A percentile compares a stretch with the other conserved stretches of the same genome.
Conservation (phyloP, 208 protist species). For the Leishmania turanica region DNA sequence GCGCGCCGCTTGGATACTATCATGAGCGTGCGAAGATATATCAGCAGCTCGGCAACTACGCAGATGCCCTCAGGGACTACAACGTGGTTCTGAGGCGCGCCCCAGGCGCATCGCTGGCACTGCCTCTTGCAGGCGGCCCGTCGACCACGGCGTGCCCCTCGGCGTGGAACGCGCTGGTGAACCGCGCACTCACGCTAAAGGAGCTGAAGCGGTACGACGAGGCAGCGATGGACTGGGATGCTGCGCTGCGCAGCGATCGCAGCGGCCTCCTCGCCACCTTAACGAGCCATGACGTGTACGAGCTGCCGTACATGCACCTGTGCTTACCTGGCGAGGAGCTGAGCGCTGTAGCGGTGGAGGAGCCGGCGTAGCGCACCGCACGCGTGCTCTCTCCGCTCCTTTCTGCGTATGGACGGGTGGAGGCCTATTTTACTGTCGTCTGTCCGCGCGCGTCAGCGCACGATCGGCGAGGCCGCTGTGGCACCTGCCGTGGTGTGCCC, state of each 20-base stretch:
- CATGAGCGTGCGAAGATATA: conserved; percentile 89
- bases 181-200: conserved; percentile 87
- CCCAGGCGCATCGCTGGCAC: neutral
- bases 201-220: conserved; percentile 66
- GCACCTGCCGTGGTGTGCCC: neutral
- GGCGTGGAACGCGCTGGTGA: conserved; percentile 67
- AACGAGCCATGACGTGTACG: conserved; percentile 63
- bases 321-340: conserved; percentile 60
- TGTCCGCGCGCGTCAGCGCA: neutral
- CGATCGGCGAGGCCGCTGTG: neutral
- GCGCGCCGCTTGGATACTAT: conserved; percentile 33
- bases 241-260: conserved; percentile 51
- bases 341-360: neutral
- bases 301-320: conserved; percentile 63
- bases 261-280: conserved; percentile 48
- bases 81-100: conserved; percentile 55
- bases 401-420: neutral
- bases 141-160: neutral
- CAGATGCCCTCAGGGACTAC: conserved; percentile 76
- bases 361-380: neutral
- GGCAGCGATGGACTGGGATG: conserved; percentile 87
- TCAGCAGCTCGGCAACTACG: conserved; percentile 64
- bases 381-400: neutral
- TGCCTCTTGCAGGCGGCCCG: no score
- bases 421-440: neutral